Evolutionary conservation across 202 grass and related monocot genomes (phyloP).

Genomic region (Carex sylvatica): DNA sequence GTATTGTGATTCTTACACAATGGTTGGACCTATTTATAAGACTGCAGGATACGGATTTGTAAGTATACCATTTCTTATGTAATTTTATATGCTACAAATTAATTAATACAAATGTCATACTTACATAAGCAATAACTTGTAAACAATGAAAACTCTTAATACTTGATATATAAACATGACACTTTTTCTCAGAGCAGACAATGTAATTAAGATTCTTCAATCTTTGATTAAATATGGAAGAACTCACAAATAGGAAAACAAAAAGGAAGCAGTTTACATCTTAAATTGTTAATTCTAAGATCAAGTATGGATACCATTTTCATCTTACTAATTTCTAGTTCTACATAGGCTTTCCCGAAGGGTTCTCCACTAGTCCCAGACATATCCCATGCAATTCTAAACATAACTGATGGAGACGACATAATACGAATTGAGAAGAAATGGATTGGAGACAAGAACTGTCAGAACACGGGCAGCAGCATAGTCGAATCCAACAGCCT

Average conservation of each 20-base stretch:
- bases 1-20: conserved; percentile 29
- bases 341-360: conserved; percentile 39
- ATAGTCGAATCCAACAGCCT: conserved; percentile 29
- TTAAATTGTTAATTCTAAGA: neutral
- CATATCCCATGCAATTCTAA: conserved; percentile 54
- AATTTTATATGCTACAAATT: too few relatives aligned
- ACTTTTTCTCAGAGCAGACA: neutral
- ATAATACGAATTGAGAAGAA: conserved; percentile 42
- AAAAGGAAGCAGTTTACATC: neutral
- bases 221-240: neutral
- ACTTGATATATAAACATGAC: neutral
- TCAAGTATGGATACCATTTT: neutral
- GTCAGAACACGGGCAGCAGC: neutral
- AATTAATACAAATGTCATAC: too few relatives aligned
- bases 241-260: neutral
- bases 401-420: conserved; percentile 38
- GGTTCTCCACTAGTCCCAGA: conserved; percentile 42
- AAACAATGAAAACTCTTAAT: conserved; percentile 4
- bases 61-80: conserved; percentile 14
- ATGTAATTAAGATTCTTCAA: neutral
- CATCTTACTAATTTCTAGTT: neutral
- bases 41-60: conserved; percentile 51
- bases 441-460: conserved; percentile 44
- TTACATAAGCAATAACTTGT: too few relatives aligned
- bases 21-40: conserved; percentile 39